phyloP scores from a whole-genome alignment of 2,329 filamentous ascomycete species.

The Annulohypoxylon truncatum region DNA sequence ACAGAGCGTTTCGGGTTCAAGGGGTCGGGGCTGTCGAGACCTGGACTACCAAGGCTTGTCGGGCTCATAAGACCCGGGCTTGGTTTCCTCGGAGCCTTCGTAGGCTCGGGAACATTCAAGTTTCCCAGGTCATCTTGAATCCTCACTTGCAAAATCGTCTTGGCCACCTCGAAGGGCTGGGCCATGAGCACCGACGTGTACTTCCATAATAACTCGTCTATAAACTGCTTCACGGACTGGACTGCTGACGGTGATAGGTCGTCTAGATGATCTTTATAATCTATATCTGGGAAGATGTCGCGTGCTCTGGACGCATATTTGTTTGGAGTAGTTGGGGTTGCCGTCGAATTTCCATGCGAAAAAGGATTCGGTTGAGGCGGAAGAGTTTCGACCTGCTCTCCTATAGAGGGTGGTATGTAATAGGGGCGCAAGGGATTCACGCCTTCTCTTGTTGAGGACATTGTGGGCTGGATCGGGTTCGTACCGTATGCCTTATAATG shows the following conservation, averaged over 20 bases:
- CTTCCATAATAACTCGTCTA: slow-evolving; percentile 91
- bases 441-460: slow-evolving; percentile 61
- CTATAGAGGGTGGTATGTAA: slow-evolving; percentile 74
- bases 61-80: slow-evolving; percentile 34
- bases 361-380: slow-evolving; percentile 57
- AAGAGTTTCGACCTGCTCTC: slow-evolving; percentile 60
- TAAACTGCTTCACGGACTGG: slow-evolving; percentile 77
- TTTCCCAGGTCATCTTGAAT: slow-evolving; percentile 63
- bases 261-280: slow-evolving; percentile 88
- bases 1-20: slow-evolving; percentile 50
- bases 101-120: slow-evolving; percentile 45
- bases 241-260: slow-evolving; percentile 80
- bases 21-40: background rate
- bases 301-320: slow-evolving; percentile 74
- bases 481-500: slow-evolving; percentile 1
- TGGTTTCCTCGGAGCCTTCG: slow-evolving; percentile 47
- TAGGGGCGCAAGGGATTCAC: slow-evolving; percentile 71
- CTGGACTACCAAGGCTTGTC: background rate
- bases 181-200: slow-evolving; percentile 90
- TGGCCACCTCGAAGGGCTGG: slow-evolving; percentile 97
- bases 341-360: slow-evolving; percentile 56
- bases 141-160: slow-evolving; percentile 87
- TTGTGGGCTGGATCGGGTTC: slow-evolving; percentile 45
- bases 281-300: slow-evolving; percentile 88
- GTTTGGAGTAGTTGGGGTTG: slow-evolving; percentile 31